Base-by-base conservation (phyloP, 2,329 filamentous ascomycete genomes). In the Alternaria gansuensis region DNA sequence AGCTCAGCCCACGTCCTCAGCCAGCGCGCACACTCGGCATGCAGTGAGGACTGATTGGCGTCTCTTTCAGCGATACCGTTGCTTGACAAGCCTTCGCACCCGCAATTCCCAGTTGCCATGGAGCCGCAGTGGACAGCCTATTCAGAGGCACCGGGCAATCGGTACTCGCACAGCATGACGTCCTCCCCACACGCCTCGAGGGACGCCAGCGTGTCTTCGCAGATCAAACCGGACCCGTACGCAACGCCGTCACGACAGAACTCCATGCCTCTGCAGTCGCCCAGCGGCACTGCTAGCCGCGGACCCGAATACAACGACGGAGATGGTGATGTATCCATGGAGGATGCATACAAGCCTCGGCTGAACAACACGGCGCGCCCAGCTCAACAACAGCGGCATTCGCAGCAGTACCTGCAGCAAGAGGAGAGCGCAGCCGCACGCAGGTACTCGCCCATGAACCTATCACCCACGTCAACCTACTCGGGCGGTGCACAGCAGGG, bases 401-500 rank as follows among this genome's bases (percentile, higher is more conserved):
- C 86, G 62, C 87, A 92, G 69, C 90, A 94, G 76, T 90, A 90
- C 67, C 79, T 88, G 45, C 82, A 89, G 50, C 68, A 73, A 88
- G 91, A 94, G 73, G 88, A 91, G 59, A 95, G 92, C 41, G 85
- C 91, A 50, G 92, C 92, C 57, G 91, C 93, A 59, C 91, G 96
- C 77, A 88, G 93, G 75, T 98, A 98, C 80, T 98, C 94, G 45
- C 95, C 94, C 64, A 97, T 97, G 93, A 94, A 97, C 77, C 82
- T 96, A 61, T 92, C 93, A 60, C 91, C 93, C 39, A 87, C 89
- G 33, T 90, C 91, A 55, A 88, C 92, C 33, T 96, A 96, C 80
- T 85, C 87, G 75, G 84, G 81, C 46, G 90, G 82, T 76, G 86
- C 82, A 62, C 87, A 81, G 73, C 82, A 81, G 63, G 75, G 75